A percentile compares a stretch with the other conserved stretches of the same genome.
Evolutionary conservation across 2,329 filamentous ascomycete species (phyloP).

Genomic region (Ambrosiella beaveri): DNA sequence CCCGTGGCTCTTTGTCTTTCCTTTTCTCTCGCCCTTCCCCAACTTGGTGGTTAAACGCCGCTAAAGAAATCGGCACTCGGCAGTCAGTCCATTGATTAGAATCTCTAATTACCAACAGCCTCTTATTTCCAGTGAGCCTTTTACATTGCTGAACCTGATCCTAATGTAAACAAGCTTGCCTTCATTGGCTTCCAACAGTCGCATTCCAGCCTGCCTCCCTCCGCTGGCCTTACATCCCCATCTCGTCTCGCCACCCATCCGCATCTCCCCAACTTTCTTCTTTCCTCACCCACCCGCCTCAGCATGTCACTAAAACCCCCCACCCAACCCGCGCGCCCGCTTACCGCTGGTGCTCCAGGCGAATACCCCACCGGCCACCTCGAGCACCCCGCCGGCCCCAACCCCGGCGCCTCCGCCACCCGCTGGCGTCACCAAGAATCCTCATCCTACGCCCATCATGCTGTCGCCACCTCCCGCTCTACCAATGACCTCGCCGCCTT

Average conservation of each 20-base stretch:
- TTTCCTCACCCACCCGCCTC: background rate
- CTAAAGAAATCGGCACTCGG: too few relatives aligned
- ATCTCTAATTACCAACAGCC: too few relatives aligned
- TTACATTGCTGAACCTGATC: too few relatives aligned
- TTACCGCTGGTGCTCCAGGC: background rate
- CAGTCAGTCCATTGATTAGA: too few relatives aligned
- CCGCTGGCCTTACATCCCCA: background rate
- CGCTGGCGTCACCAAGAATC: constrained; percentile 50
- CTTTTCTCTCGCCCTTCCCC: too few relatives aligned
- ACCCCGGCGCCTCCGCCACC: constrained; percentile 32
- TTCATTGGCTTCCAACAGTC: background rate
- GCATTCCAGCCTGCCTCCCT: background rate
- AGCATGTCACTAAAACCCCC: constrained; percentile 1
- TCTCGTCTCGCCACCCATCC: background rate
- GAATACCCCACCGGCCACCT: constrained; percentile 3
- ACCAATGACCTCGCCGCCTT: constrained; percentile 38
- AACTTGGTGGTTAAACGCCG: too few relatives aligned
- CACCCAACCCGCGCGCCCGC: background rate
- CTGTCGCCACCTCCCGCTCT: constrained; percentile 24
- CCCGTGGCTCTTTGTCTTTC: too few relatives aligned
- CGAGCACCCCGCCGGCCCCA: background rate
- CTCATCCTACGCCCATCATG: constrained; percentile 33
- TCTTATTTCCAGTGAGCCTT: too few relatives aligned
- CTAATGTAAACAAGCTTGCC: background rate
- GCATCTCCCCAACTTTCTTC: background rate